A percentile compares a stretch with the other conserved stretches of the same genome.
Conservation (phyloP, 108 stramenopile species). For the Stephanodiscus minutulus region DNA sequence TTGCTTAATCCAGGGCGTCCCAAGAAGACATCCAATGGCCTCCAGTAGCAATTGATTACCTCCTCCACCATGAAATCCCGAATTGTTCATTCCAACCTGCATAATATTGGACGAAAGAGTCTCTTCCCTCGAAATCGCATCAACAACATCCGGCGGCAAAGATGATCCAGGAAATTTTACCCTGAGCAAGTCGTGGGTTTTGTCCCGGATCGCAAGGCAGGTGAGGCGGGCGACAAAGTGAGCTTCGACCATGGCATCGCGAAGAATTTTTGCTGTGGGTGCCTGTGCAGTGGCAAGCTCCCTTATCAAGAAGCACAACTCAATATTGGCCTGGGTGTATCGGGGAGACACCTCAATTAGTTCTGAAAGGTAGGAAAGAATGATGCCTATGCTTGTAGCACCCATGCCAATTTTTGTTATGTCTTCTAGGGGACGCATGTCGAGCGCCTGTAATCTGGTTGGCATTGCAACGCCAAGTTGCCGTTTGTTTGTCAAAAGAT, state of each 20-base stretch:
- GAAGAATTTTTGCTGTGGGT: slow-evolving; percentile 44
- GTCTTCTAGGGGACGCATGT: slow-evolving; percentile 40
- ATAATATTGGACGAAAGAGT: slow-evolving; percentile 51
- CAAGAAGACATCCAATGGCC: slow-evolving; percentile 67
- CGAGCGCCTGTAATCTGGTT: slow-evolving; percentile 27
- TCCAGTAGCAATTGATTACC: slow-evolving; percentile 56
- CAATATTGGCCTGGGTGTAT: slow-evolving; percentile 61
- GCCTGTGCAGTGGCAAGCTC: slow-evolving; percentile 59
- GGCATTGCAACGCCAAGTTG: slow-evolving; percentile 44
- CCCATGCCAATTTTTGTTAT: slow-evolving; percentile 26
- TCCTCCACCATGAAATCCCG: slow-evolving; percentile 36
- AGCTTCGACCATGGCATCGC: slow-evolving; percentile 65
- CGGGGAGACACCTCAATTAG: slow-evolving; percentile 72
- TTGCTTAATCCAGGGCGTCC: slow-evolving; percentile 51
- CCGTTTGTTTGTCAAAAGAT: slow-evolving; percentile 9
- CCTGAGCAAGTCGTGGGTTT: slow-evolving; percentile 49
- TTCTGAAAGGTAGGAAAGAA: slow-evolving; percentile 64
- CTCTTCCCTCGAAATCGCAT: slow-evolving; percentile 62
- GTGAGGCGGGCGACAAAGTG: slow-evolving; percentile 74
- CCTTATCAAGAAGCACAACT: slow-evolving; percentile 70
- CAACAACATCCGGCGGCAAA: slow-evolving; percentile 55
- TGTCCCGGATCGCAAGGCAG: slow-evolving; percentile 66
- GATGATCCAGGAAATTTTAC: slow-evolving; percentile 75
- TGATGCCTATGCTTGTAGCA: slow-evolving; percentile 68
- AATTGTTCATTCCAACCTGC: slow-evolving; percentile 58